Evolutionary conservation across 1,139 yeast genomes (phyloP).

Genomic region (Debaryomyces sp.): DNA sequence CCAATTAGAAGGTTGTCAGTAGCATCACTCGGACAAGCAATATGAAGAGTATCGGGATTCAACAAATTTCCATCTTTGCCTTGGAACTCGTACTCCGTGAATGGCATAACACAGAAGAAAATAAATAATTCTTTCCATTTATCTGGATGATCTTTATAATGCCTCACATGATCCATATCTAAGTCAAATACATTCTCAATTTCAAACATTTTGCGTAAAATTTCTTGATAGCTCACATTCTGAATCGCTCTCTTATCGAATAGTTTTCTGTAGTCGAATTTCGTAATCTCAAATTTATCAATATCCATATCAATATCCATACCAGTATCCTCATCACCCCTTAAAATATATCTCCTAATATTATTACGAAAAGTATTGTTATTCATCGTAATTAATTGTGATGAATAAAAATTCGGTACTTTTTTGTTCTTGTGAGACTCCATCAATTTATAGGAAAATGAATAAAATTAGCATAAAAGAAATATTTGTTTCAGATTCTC

Average conservation of each 20-base stretch:
- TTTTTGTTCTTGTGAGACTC: background rate
- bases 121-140: conserved; percentile 3
- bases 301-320: background rate
- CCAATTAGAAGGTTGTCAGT: background rate
- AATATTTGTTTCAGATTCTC: background rate
- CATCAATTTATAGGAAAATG: background rate
- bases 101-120: conserved; percentile 4
- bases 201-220: no score
- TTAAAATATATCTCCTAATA: background rate
- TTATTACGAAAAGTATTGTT: background rate
- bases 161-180: no score
- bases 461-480: background rate
- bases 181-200: no score
- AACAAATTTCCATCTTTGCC: conserved; percentile 1
- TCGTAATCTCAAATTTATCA: background rate
- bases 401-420: background rate
- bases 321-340: background rate
- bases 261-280: background rate
- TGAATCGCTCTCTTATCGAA: background rate
- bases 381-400: background rate
- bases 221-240: background rate
- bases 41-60: conserved; percentile 2
- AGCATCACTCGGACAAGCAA: background rate
- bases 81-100: conserved; percentile 4
- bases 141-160: background rate